Conservation (phyloP, 345 rosid species). For the Viola odorata region DNA sequence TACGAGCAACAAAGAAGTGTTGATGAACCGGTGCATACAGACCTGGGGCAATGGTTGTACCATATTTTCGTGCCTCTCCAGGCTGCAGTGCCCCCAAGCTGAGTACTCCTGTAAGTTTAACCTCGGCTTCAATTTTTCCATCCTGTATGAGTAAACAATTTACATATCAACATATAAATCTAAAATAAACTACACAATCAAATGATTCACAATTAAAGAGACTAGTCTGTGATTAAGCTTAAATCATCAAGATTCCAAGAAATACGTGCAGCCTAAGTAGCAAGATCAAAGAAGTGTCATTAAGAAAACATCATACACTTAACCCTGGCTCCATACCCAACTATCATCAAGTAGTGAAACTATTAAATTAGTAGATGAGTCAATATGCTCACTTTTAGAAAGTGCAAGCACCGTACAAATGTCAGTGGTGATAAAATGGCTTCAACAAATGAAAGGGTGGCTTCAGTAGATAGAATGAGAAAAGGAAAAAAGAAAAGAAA, state of each 20-base stretch:
- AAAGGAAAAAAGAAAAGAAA: background rate
- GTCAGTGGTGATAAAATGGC: background rate
- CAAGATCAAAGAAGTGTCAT: background rate
- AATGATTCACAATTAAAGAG: background rate
- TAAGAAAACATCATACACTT: background rate
- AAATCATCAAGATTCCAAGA: background rate
- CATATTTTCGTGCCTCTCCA: slow-evolving; percentile 82
- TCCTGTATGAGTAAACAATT: slow-evolving; percentile 41
- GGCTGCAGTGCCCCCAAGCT: slow-evolving; percentile 90
- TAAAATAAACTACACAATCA: slow-evolving; percentile 8
- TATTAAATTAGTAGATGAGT: background rate
- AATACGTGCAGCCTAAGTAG: background rate
- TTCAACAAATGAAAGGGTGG: no score
- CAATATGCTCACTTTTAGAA: background rate
- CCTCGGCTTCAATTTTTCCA: slow-evolving; percentile 92
- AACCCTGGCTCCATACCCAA: background rate
- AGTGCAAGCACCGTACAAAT: background rate
- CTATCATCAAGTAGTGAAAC: background rate
- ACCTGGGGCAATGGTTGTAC: slow-evolving; percentile 87
- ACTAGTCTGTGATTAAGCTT: background rate
- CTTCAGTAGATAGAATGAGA: no score
- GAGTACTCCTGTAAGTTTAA: slow-evolving; percentile 83
- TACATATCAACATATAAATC: slow-evolving; percentile 8
- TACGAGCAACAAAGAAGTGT: slow-evolving; percentile 86
- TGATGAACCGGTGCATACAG: slow-evolving; percentile 92